phyloP scores from a whole-genome alignment of 75 land plant species.

The Picea sitchensis region DNA sequence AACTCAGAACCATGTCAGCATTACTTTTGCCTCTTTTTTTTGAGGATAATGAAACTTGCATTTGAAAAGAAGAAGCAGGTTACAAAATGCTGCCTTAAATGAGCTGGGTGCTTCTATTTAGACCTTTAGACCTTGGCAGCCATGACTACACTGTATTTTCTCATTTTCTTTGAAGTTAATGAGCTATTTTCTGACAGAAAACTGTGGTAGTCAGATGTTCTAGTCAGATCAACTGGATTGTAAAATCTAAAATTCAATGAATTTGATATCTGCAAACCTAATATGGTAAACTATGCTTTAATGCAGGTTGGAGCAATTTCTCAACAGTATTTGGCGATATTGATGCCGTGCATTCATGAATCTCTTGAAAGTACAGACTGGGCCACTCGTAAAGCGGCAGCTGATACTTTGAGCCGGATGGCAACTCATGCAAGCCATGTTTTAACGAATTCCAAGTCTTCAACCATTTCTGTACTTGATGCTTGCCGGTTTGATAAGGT shows the following conservation, averaged over 20 bases:
- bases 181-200: background rate
- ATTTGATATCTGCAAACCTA: background rate
- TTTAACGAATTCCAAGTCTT: conserved; percentile 40
- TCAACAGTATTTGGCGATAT: conserved; percentile 47
- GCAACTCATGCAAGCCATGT: conserved; percentile 50
- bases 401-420: conserved; percentile 62
- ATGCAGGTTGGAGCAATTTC: conserved; percentile 72
- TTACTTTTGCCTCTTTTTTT: too few relatives aligned
- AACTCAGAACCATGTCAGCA: too few relatives aligned
- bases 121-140: background rate
- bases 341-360: conserved; percentile 63
- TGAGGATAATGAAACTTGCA: background rate
- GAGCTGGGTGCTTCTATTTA: background rate
- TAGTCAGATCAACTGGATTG: background rate
- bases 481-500: conserved; percentile 96
- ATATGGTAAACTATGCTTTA: background rate
- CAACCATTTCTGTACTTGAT: conserved; percentile 60
- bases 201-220: background rate
- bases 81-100: background rate
- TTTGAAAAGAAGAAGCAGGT: background rate
- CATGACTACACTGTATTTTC: background rate
- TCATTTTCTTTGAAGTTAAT: background rate
- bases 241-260: background rate
- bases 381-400: conserved; percentile 92
- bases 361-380: conserved; percentile 73